These are phyloP conservation scores for Hymenoscyphus fraxineus DNA, from an alignment of 2,329 filamentous ascomycete genomes.

Conservation along the genomic window DNA sequence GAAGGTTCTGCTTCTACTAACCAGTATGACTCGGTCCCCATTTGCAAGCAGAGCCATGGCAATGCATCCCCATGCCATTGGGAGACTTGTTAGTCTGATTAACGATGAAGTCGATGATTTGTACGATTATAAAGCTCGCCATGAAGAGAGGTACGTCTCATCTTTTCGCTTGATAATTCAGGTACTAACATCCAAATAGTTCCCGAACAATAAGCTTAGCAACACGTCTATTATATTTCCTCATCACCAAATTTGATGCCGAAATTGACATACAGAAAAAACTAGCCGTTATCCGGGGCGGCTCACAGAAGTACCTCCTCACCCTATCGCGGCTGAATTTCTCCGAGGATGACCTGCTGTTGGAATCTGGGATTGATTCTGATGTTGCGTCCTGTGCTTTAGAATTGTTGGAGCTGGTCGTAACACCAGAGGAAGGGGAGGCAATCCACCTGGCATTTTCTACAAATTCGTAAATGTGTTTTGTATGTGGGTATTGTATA, in stretches of 20 bases:
- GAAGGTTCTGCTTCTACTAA: constrained; percentile 48
- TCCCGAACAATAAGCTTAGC: constrained; percentile 53
- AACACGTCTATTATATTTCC: constrained; percentile 57
- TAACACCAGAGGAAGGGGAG: constrained; percentile 76
- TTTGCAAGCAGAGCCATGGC: constrained; percentile 65
- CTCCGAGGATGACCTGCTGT: constrained; percentile 69
- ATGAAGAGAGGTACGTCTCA: constrained; percentile 41
- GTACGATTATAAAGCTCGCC: constrained; percentile 43
- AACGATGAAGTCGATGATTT: constrained; percentile 66
- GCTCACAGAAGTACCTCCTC: constrained; percentile 77
- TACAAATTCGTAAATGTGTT: neutral
- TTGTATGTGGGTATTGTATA: neutral
- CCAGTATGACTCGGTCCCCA: constrained; percentile 57
- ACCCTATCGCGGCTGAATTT: constrained; percentile 82
- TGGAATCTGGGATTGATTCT: constrained; percentile 72
- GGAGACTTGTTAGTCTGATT: constrained; percentile 69
- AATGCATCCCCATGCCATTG: constrained; percentile 64
- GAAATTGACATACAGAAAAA: constrained; percentile 67
- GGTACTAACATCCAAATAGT: constrained; percentile 27
- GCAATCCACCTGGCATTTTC: constrained; percentile 39
- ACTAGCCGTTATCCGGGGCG: constrained; percentile 64
- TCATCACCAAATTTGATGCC: constrained; percentile 58
- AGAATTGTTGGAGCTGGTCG: constrained; percentile 71
- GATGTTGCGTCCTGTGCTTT: constrained; percentile 79
- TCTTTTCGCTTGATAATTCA: constrained; percentile 1